phyloP scores from a whole-genome alignment of 2,329 filamentous ascomycete genomes.

The Tolypocladium tropicale region DNA sequence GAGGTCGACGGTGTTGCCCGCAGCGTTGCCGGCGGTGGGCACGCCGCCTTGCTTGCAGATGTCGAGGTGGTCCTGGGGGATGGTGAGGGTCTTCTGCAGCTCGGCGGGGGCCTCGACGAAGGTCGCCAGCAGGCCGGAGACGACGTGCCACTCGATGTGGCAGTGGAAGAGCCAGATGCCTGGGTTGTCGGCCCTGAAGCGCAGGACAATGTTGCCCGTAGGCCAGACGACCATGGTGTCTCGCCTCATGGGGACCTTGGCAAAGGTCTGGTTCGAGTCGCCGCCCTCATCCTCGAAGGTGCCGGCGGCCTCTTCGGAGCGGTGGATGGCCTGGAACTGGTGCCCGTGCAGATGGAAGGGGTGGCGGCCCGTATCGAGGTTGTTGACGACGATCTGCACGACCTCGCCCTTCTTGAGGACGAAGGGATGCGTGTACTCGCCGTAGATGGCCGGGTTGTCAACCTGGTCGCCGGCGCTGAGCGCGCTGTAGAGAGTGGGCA shows the following conservation, averaged over 20 bases:
- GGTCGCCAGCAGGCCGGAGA: conserved; percentile 54
- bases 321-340: conserved; percentile 57
- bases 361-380: conserved; percentile 59
- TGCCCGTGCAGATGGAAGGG: conserved; percentile 75
- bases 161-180: conserved; percentile 69
- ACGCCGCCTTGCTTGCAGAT: conserved; percentile 44
- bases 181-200: conserved; percentile 59
- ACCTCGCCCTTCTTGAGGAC: conserved; percentile 57
- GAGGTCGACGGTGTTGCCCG: conserved; percentile 54
- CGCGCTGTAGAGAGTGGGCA: conserved; percentile 70
- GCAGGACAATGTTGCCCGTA: conserved; percentile 56
- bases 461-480: conserved; percentile 52
- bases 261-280: conserved; percentile 33
- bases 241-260: conserved; percentile 49
- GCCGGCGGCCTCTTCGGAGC: conserved; percentile 47
- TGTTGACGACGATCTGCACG: conserved; percentile 71
- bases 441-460: conserved; percentile 52
- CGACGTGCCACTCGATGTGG: conserved; percentile 70
- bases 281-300: conserved; percentile 38
- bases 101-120: conserved; percentile 53
- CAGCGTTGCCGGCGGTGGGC: conserved; percentile 58
- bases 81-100: conserved; percentile 47
- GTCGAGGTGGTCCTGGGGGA: conserved; percentile 50
- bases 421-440: conserved; percentile 53
- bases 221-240: conserved; percentile 59